phyloP scores from a whole-genome alignment of 1,139 yeast species.

The Kurtzmaniella quercitrusa region DNA sequence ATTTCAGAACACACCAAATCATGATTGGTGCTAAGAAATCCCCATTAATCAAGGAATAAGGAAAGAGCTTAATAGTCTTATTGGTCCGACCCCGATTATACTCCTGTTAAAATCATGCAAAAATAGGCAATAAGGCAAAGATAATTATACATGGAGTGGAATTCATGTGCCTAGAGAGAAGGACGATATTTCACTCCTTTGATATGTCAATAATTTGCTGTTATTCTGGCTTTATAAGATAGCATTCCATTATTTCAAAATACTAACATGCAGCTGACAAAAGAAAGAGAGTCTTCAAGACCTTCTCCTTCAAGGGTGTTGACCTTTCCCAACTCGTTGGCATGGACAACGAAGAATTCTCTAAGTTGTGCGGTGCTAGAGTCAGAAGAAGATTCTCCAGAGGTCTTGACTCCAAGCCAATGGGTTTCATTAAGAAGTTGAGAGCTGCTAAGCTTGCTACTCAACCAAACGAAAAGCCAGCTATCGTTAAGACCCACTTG shows the following conservation, averaged over 20 bases:
- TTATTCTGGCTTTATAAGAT: not conserved
- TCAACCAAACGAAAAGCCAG: conserved; percentile 95
- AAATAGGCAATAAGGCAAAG: no score
- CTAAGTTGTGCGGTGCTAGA: conserved; percentile 96
- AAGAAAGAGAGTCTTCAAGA: conserved; percentile 92
- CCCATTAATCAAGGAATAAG: no score
- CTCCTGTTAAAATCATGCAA: no score
- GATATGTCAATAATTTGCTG: no score
- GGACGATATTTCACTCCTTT: no score
- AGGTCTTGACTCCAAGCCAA: conserved; percentile 95
- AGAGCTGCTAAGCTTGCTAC: conserved; percentile 96
- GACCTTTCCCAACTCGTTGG: conserved; percentile 93
- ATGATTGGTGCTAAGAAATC: no score
- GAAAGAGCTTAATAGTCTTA: no score
- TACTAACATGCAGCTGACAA: conserved; percentile 51
- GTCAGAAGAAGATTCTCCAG: conserved; percentile 99
- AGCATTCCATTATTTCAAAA: conserved; percentile 1
- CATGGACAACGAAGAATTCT: conserved; percentile 95
- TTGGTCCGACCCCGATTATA: no score
- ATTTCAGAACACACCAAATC: no score
- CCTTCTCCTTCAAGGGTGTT: conserved; percentile 99
- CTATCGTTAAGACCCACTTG: conserved; percentile 97
- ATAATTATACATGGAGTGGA: no score
- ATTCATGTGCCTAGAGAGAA: no score
- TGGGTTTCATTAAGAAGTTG: conserved; percentile 96